Percentiles rank a stretch among this genome's conserved stretches.
Conservation (phyloP, 2,329 filamentous ascomycete species). For the Zalaria obscura region DNA sequence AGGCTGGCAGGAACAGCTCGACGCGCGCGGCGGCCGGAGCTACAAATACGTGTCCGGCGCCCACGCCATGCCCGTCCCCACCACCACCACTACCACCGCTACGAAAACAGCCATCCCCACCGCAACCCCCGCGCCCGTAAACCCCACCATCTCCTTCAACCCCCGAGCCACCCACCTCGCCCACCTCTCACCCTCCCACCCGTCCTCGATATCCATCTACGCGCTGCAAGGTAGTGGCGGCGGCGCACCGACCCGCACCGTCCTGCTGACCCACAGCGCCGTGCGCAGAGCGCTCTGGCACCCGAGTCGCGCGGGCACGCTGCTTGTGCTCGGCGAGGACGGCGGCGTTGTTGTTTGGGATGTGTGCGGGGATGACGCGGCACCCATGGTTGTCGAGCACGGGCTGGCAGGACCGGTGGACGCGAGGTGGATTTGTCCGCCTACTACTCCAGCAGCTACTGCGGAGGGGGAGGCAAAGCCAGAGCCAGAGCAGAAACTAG, state of each 20-base stretch:
- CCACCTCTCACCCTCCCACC: too few relatives aligned
- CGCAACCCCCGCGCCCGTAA: too few relatives aligned
- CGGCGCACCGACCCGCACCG: background rate
- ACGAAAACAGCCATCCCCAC: too few relatives aligned
- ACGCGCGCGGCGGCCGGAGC: too few relatives aligned
- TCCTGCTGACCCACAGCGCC: constrained; percentile 27
- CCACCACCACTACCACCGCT: too few relatives aligned
- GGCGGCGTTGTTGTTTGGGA: constrained; percentile 1
- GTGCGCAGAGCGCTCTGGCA: constrained; percentile 31
- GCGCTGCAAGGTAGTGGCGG: background rate
- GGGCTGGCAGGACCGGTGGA: constrained; percentile 2
- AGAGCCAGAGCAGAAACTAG: constrained; percentile 17
- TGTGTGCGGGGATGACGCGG: background rate
- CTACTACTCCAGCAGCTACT: constrained; percentile 3
- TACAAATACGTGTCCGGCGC: too few relatives aligned
- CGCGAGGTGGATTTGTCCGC: constrained; percentile 4
- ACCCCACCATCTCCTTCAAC: too few relatives aligned
- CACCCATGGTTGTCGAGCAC: constrained; percentile 1
- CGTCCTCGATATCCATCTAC: background rate
- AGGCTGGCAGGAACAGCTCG: background rate
- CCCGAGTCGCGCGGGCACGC: constrained; percentile 16
- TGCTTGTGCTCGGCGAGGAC: constrained; percentile 23
- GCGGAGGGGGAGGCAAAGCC: background rate
- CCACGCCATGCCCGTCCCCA: too few relatives aligned
- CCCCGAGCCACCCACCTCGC: too few relatives aligned